Conservation (phyloP, 768 basidiomycete genomes). For the Tulasnella sp. region DNA sequence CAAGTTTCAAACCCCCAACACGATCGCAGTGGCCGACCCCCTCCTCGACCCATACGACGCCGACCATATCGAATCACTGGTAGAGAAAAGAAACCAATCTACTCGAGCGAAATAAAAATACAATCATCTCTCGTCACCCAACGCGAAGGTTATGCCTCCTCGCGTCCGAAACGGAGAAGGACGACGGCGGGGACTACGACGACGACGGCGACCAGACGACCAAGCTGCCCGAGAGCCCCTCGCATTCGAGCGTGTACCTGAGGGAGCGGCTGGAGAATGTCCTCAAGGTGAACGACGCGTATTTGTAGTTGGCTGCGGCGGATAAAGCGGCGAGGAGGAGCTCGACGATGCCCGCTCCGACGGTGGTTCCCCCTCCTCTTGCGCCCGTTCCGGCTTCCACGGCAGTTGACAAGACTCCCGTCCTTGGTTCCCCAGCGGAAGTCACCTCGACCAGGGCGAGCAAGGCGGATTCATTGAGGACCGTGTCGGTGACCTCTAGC, state of each 20-base stretch:
- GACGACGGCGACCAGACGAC: neutral
- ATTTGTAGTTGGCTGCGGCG: slow-evolving; percentile 16
- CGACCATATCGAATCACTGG: neutral
- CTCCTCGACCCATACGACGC: neutral
- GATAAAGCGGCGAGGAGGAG: slow-evolving; percentile 11
- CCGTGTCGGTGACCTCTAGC: neutral
- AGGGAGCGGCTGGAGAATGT: slow-evolving; percentile 23
- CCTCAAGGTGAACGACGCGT: slow-evolving; percentile 25
- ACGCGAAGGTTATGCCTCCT: neutral
- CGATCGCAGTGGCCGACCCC: neutral
- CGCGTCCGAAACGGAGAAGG: neutral
- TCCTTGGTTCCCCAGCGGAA: neutral
- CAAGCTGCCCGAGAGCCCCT: slow-evolving; percentile 10
- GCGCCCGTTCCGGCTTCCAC: neutral
- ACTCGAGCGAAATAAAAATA: neutral
- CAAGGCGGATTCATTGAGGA: neutral
- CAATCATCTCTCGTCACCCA: neutral
- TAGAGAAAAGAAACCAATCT: neutral
- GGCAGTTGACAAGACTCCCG: neutral
- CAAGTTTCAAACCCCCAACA: neutral
- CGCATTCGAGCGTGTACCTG: slow-evolving; percentile 12
- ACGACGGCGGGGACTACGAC: neutral
- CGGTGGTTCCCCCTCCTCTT: neutral
- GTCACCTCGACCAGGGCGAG: neutral
- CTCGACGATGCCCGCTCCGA: neutral